Conservation (phyloP, 2,329 filamentous ascomycete species). For the Aureobasidium uvarum region DNA sequence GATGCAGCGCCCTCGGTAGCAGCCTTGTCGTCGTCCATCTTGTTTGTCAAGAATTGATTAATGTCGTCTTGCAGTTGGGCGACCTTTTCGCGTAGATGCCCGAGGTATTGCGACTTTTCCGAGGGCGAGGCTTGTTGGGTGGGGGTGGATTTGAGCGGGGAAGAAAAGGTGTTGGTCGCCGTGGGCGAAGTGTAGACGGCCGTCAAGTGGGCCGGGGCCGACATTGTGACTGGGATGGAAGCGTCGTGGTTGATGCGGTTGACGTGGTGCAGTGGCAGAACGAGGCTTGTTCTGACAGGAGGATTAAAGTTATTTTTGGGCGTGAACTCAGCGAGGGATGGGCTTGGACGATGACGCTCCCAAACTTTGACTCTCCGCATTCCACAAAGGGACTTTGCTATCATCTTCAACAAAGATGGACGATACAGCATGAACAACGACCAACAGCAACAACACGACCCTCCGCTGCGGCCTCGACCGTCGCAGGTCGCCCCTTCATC, state of each 20-base stretch:
- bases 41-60: conserved; percentile 68
- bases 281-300: neutral
- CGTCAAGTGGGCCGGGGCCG: conserved; percentile 29
- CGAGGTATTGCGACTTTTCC: conserved; percentile 61
- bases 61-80: conserved; percentile 61
- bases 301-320: neutral
- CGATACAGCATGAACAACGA: no score
- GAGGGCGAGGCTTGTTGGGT: conserved; percentile 37
- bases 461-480: conserved; percentile 1
- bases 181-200: conserved; percentile 35
- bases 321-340: neutral
- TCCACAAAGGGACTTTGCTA: neutral
- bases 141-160: conserved; percentile 30
- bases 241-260: neutral
- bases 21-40: conserved; percentile 71
- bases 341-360: neutral
- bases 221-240: neutral
- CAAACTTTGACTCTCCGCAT: conserved; percentile 5
- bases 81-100: conserved; percentile 57
- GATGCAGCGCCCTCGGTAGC: conserved; percentile 39
- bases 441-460: neutral
- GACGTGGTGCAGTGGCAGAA: neutral
- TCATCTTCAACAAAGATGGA: no score
- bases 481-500: neutral
- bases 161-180: conserved; percentile 32